Conservation (phyloP, 2,329 filamentous ascomycete genomes). For the Ceratocystis lukuohia region DNA sequence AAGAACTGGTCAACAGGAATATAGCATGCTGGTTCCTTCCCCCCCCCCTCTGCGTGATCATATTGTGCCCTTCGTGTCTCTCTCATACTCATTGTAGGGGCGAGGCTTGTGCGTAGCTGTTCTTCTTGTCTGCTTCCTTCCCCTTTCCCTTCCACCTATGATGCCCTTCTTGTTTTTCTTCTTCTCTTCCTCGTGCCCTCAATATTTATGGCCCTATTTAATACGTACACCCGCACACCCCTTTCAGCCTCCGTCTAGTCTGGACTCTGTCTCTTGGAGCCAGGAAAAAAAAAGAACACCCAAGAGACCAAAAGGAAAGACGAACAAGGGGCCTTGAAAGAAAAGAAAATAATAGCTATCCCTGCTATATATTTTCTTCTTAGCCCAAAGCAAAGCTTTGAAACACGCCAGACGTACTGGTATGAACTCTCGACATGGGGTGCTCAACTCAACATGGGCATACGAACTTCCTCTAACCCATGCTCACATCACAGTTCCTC, state of each 20-base stretch:
- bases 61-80: not conserved
- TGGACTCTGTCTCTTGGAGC: not conserved
- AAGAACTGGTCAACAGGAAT: not conserved
- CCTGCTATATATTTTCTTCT: not conserved
- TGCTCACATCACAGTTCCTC: conserved; percentile 4
- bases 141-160: too few species aligned
- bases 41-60: not conserved
- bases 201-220: too few species aligned
- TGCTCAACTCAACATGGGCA: not conserved
- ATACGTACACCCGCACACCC: not conserved
- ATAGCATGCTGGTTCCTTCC: not conserved
- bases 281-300: not conserved
- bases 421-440: not conserved
- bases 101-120: too few species aligned
- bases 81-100: not conserved
- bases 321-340: not conserved
- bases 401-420: conserved; percentile 6
- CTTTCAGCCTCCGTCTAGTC: not conserved
- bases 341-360: not conserved
- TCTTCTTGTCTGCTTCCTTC: too few species aligned
- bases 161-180: too few species aligned
- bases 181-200: too few species aligned
- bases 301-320: not conserved
- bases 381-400: not conserved
- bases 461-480: not conserved